A percentile compares a stretch with the other conserved stretches of the same genome.
Conservation (phyloP, 2,329 filamentous ascomycete species). For the Emmonsiellopsis sp. region DNA sequence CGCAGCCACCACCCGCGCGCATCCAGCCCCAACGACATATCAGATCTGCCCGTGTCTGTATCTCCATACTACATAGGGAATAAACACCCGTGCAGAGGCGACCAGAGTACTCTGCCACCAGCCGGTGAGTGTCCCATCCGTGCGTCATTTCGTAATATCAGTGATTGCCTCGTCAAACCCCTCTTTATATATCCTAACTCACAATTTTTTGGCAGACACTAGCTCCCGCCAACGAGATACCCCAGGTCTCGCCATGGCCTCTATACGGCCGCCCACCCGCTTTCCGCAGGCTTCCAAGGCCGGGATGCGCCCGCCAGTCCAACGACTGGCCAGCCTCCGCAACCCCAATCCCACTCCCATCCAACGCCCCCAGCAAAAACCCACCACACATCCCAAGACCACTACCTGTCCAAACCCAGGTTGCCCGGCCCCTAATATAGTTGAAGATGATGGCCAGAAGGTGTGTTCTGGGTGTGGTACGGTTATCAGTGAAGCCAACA, state of each 20-base stretch:
- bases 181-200: neutral
- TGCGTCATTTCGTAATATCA: no score
- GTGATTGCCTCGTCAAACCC: no score
- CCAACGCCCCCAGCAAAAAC: constrained; percentile 22
- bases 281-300: constrained; percentile 19
- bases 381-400: constrained; percentile 19
- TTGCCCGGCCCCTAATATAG: constrained; percentile 36
- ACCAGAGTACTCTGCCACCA: no score
- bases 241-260: constrained; percentile 5
- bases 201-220: neutral
- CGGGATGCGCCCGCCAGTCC: constrained; percentile 24
- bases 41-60: no score
- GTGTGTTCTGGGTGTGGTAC: constrained; percentile 78
- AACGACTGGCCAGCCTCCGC: constrained; percentile 32
- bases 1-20: no score
- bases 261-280: constrained; percentile 9
- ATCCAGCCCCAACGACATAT: no score
- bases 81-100: no score
- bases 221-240: neutral
- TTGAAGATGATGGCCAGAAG: constrained; percentile 38
- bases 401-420: constrained; percentile 35
- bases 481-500: constrained; percentile 75
- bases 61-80: no score
- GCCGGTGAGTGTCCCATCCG: no score
- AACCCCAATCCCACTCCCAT: constrained; percentile 28